Evolutionary conservation across 257 asterid species (phyloP), one percentile per base, ranked within the genome.

Genomic region (Anisodus tanguticus): DNA sequence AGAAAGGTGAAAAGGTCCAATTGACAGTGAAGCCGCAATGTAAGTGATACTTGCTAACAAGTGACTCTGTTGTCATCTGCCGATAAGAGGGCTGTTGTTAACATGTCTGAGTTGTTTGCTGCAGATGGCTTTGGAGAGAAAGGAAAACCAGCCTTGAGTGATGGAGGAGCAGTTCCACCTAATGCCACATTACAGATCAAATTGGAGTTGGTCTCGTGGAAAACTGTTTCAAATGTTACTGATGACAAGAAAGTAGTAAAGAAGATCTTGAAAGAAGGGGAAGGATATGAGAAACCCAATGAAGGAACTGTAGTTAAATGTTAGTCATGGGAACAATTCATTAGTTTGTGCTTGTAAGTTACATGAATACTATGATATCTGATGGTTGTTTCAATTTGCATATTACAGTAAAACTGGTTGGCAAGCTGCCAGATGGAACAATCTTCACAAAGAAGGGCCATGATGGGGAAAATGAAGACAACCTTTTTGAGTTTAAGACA

Each of bases 211-310:
- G 85, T 87, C 1, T 92, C 97, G 0, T 93, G 97, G 97, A 92
- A 92, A 87, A 91, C 91, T 1, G 92, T 93, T 62, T 88, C 92
- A 66, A 87, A 78, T 69, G 88, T 93, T 4, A 93, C 95, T 3
- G 94, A 92, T 87, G 97, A 93, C 86, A 91, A 89, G 91, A 93
- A 92, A 87, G 93, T 92, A 5, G 74, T 92, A 86, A 93, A 93
- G 87, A 93, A 90, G 87, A 93, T 87, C 59, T 54, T 92, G 17
- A 89, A 87, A 72, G 96, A 91, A 81, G 96, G 97, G 62, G 94
- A 93, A 81, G 96, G 96, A 37, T 92, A 91, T 26, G 97, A 93
- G 62, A 85, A 77, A 13, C 97, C 95, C 9, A 93, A 90, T 63
- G 97, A 93, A 86, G 93, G 96, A 87, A 89, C 95, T 17, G 86